Conservation (phyloP, 2,329 filamentous ascomycete genomes). For the Aspergillus chevalieri region DNA sequence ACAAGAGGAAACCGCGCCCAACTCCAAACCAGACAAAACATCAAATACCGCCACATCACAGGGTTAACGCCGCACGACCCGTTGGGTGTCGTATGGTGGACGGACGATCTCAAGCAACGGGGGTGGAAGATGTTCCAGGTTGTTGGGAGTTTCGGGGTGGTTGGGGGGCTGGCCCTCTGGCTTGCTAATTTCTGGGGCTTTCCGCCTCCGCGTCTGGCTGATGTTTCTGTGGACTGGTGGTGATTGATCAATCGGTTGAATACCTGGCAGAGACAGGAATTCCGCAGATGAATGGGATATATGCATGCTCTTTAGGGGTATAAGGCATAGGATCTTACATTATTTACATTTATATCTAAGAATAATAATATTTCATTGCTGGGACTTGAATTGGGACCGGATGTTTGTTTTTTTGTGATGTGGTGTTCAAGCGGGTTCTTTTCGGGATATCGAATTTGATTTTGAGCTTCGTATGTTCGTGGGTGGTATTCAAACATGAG, state of each 20-base stretch:
- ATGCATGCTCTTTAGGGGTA: no score
- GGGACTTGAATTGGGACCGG: no score
- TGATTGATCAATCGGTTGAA: neutral
- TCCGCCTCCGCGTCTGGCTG: constrained; percentile 24
- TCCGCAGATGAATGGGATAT: no score
- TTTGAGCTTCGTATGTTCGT: no score
- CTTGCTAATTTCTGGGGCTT: constrained; percentile 42
- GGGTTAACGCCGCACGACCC: constrained; percentile 62
- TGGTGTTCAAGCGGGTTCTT: no score
- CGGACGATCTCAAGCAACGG: constrained; percentile 58
- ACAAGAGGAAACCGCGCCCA: constrained; percentile 18
- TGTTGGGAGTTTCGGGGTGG: constrained; percentile 64
- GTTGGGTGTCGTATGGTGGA: constrained; percentile 66
- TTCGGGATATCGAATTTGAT: no score
- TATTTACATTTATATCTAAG: neutral
- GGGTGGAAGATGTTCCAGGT: constrained; percentile 67
- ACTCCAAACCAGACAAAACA: constrained; percentile 17
- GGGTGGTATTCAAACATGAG: no score
- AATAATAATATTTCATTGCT: neutral
- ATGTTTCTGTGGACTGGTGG: constrained; percentile 5
- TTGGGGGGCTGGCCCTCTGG: constrained; percentile 67
- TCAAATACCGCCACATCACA: constrained; percentile 26
- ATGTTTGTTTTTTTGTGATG: no score
- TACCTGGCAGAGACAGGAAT: neutral
- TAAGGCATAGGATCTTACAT: no score